Base-by-base conservation (phyloP, 2,329 filamentous ascomycete genomes). In the Sporothrix pallida region DNA sequence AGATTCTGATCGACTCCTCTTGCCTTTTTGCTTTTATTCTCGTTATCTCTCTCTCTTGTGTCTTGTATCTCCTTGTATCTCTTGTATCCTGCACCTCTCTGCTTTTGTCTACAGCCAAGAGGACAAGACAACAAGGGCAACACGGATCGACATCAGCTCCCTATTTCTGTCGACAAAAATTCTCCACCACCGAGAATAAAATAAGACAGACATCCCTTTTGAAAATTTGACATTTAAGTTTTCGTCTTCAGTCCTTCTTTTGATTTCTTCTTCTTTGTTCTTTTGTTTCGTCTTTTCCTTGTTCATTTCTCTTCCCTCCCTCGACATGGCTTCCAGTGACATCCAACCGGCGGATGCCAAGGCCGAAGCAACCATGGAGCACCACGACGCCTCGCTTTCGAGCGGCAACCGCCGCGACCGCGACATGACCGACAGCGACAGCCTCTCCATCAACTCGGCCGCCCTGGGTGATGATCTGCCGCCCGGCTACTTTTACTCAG, bases 401-500 rank as follows among this genome's bases (percentile, higher is more conserved):
- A 65, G 62, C n/a, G 62, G 15, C n/a, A 46, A 65, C 42, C 37
- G 37, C 42, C 37, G 42, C 42, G 12, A 65, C 26, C 31, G 10
- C 20, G 62, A 13, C 62, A 10, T 9, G 2, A 52, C 44, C 10
- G 54, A 71, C 17, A 62, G 60, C 31, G 71, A 72, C 48, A 50
- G 48, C 50, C 54, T 44, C 5, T 83, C 81, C 7, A 79, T 82
- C 73, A 78, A 80, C 67, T 80, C 78, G 13, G 81, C 79, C 44
- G 81, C 81, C 7, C 76, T 80, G 1, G 81, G 81, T 0, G 77
- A 82, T 54, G 77, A 82, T 56, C 76, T 83, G 9, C 81, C 81
- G 1, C 77, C 80, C 13, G 81, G 81, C 2, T 83, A 83, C 74
- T 83, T 81, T 74, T 80, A 79, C 71, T 82, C 81, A 3, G 56